These are phyloP conservation scores for Flaveria floridana DNA, from an alignment of 140 eudicot genomes.

Conservation along the genomic window DNA sequence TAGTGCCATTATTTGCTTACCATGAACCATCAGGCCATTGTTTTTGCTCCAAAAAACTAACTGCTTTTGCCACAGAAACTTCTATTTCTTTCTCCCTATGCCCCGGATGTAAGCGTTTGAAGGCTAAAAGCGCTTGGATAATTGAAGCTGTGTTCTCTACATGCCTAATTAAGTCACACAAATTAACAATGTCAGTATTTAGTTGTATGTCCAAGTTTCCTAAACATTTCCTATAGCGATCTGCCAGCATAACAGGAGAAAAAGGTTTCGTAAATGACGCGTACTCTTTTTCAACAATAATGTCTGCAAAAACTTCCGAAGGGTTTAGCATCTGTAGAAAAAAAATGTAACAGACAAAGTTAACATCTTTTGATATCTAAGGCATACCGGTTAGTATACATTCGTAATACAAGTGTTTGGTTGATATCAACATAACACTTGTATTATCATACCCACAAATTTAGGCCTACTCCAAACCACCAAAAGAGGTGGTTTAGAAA, in stretches of 20 bases:
- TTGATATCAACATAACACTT: too few relatives aligned
- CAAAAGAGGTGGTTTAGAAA: background rate
- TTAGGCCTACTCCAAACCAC: background rate
- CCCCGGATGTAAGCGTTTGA: constrained; percentile 41
- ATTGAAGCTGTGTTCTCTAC: constrained; percentile 45
- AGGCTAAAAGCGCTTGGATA: constrained; percentile 42
- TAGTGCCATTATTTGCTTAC: constrained; percentile 20
- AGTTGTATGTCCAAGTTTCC: background rate
- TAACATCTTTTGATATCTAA: background rate
- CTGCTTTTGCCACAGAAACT: constrained; percentile 38
- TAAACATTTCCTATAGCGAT: background rate
- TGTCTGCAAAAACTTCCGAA: constrained; percentile 46
- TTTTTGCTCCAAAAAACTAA: constrained; percentile 32
- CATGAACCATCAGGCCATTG: constrained; percentile 54
- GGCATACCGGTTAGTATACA: background rate
- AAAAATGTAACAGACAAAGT: background rate
- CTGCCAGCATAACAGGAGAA: background rate
- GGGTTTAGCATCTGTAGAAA: constrained; percentile 42
- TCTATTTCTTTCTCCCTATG: constrained; percentile 47
- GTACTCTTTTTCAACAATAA: constrained; percentile 55
- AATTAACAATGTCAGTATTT: background rate
- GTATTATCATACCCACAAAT: background rate
- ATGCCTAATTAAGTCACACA: constrained; percentile 39
- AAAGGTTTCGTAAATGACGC: background rate
- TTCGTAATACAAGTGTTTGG: background rate